Base-by-base conservation (phyloP, 2,329 filamentous ascomycete genomes). In the Epichloe sibirici region DNA sequence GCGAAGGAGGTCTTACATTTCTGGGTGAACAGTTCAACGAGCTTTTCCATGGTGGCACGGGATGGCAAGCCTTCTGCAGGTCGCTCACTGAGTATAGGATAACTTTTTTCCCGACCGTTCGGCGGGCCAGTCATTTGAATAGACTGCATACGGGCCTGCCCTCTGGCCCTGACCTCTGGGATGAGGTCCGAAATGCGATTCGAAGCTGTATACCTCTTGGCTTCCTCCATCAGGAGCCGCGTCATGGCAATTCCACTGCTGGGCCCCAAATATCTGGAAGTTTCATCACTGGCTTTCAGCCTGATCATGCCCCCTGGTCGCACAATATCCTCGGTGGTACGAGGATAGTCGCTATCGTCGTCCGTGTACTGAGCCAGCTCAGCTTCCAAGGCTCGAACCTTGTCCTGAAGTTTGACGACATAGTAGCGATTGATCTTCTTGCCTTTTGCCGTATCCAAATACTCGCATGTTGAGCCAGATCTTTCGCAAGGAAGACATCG, bases 241-340 rank as follows among this genome's bases (percentile, higher is more conserved):
- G 90, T 95, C 74, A 97, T 95, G 63, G 90, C 88, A 62, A 96
- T 95, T 55, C 91, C 93, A 66, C 91, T 97, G 48, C 90, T 95
- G 3, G 93, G 88, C 0, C 93, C 93, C 3, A 98, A 74, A 65
- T 93, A 97, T 57, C 91, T 87, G 15, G 88, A 83, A 1, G 80
- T 84, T 69, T 96, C 91, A 65, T 95, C 89, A 52, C 84, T 83
- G 61, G 91, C 88, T 62, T 86, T 83, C 50, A 97, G 81, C 44
- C 85, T 85, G 60, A 97, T 88, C 59, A 91, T 79, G 28, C 90
- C 90, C 23, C 88, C 88, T 0, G 88, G 87, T 23, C 90, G 85
- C 60, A 96, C 82, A 68, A 96, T 86, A 60, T 93, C 83, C 67
- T 96, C 91, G 23, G 82, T 80, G 64, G 85, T 85, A 43, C 81